Evolutionary conservation across 1,139 yeast species (phyloP), one percentile per base, ranked within the genome.

Genomic region (Zhuliangozyma parablackwelliae): DNA sequence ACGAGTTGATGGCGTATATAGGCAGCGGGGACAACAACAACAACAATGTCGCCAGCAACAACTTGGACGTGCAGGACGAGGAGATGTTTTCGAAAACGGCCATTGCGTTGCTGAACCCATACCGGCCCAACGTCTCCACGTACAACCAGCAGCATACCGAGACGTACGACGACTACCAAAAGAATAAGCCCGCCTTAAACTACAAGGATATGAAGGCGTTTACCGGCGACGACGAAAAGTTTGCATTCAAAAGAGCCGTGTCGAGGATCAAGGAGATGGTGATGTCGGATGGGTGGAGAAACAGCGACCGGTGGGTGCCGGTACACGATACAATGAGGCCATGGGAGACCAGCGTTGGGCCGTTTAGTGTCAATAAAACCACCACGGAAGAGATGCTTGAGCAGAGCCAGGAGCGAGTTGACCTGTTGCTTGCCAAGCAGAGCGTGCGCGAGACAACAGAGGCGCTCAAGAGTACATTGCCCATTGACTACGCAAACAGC

Each of bases 211-310:
- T 72, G 10, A 63, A 65, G 13, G 81, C 81, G 3, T 83, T 82
- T 48, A 82, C 88, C 0, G 90, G 92, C 24, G 89, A 82, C 49
- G 90, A 83, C 56, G 90, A 83, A 52, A 74, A 72, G 57, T 82
- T 83, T 61, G 89, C 92, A 3, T 82, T 76, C 50, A 79, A 78
- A 45, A 58, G 90, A 45, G 89, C 90, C 0, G 82, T 82, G 1
- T 78, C 82, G 52, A 61, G 92, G 46, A 69, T 83, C 23, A 65
- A 67, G 42, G 90, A 83, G 49, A 82, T 83, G 88, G 75, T 80
- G 1, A 70, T 70, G 1, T 75, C 83, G 0, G 63, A 59, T 23
- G 48, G 50, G 7, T 82, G 88, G 86, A 63, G 81, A 44, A 43
- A 49, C 7, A 45, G 51, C 3, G 57, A 56, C 24, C 54, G 68